Evolutionary conservation across 169 alveolate genomes (phyloP).

Genomic region (Plasmodium reichenowi): DNA sequence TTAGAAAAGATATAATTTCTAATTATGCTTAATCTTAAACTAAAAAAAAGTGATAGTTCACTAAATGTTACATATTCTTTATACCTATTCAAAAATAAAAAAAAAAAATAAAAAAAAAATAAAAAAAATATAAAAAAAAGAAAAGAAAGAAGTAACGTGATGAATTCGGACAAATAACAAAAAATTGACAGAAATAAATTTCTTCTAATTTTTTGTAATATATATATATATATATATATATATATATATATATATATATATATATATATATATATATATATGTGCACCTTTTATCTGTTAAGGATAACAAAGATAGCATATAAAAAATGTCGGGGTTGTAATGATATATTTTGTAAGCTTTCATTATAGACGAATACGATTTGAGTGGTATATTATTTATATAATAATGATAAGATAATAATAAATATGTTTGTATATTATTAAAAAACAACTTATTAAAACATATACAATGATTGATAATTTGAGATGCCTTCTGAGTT

Average conservation of each 20-base stretch:
- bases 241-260: no score
- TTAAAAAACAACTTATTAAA: conserved; percentile 50
- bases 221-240: conserved; percentile 8
- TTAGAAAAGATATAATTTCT: conserved; percentile 61
- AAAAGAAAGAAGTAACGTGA: no score
- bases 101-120: background rate
- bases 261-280: conserved; percentile 5
- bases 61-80: conserved; percentile 60
- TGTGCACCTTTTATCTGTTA: background rate
- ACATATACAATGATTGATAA: conserved; percentile 41
- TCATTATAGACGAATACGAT: conserved; percentile 29
- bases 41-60: conserved; percentile 64
- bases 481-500: conserved; percentile 73
- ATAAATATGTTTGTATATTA: conserved; percentile 62
- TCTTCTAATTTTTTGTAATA: no score
- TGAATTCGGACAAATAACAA: no score
- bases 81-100: conserved; percentile 20
- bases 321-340: conserved; percentile 62
- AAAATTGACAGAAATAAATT: no score
- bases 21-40: conserved; percentile 29
- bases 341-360: conserved; percentile 39
- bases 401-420: conserved; percentile 54
- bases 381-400: conserved; percentile 39
- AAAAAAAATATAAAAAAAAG: background rate
- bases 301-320: conserved; percentile 47